Conservation (phyloP, 805 yeast genomes). For the Tetrapisispora arboricola region DNA sequence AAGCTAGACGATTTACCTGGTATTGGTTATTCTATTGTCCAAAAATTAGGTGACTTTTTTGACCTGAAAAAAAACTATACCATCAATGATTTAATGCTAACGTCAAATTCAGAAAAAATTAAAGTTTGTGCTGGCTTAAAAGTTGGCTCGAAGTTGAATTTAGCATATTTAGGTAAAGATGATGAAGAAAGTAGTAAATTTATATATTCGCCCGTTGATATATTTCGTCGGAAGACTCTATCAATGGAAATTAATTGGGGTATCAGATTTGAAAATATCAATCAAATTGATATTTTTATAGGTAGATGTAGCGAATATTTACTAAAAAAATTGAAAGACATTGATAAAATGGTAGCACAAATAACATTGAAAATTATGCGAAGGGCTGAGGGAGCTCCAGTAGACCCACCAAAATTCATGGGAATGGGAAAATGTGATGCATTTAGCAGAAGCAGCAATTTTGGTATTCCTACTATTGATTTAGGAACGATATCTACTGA, state of each 20-base stretch:
- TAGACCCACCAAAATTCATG: constrained; percentile 64
- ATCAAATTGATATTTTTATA: constrained; percentile 58
- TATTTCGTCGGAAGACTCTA: constrained; percentile 55
- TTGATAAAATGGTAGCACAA: constrained; percentile 43
- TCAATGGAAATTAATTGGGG: constrained; percentile 92
- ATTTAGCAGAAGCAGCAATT: constrained; percentile 42
- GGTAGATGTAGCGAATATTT: constrained; percentile 50
- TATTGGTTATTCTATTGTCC: constrained; percentile 42
- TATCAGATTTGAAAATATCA: constrained; percentile 52
- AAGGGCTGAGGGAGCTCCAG: constrained; percentile 57
- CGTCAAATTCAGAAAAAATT: constrained; percentile 32
- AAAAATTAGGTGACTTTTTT: constrained; percentile 32
- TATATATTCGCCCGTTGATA: constrained; percentile 36
- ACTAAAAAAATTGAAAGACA: constrained; percentile 37
- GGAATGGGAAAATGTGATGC: constrained; percentile 81
- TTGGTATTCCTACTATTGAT: constrained; percentile 55
- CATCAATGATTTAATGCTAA: constrained; percentile 32
- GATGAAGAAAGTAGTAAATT: constrained; percentile 43
- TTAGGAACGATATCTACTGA: constrained; percentile 53
- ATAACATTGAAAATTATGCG: constrained; percentile 56
- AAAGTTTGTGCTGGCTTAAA: constrained; percentile 49
- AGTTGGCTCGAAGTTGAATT: constrained; percentile 53
- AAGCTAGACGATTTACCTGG: constrained; percentile 46
- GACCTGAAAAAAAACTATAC: neutral
- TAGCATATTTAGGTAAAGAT: constrained; percentile 61